Conservation (phyloP, 345 rosid species). For the Laguncularia racemosa region DNA sequence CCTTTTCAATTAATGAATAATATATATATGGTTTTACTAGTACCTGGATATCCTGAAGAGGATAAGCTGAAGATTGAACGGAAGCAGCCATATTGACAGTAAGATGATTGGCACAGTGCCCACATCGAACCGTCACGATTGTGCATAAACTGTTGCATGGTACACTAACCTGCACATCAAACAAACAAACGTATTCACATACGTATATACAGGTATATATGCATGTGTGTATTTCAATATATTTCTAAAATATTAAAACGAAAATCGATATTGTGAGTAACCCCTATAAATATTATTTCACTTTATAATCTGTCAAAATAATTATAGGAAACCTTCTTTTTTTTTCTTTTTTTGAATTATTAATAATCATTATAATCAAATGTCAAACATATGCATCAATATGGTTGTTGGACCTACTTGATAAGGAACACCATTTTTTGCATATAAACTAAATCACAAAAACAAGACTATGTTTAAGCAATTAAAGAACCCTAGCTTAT, state of each 20-base stretch:
- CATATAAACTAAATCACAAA: neutral
- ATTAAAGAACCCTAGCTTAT: neutral
- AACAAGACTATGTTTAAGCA: neutral
- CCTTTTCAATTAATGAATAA: too few species aligned
- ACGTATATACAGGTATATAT: constrained; percentile 10
- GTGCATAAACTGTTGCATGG: constrained; percentile 63
- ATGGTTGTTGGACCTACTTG: too few species aligned
- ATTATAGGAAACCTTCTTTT: too few species aligned
- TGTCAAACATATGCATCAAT: too few species aligned
- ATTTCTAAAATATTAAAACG: too few species aligned
- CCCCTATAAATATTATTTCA: too few species aligned
- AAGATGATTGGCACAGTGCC: constrained; percentile 84
- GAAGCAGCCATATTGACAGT: constrained; percentile 75
- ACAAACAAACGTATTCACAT: neutral
- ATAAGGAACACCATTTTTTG: too few species aligned
- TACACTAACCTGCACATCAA: constrained; percentile 67
- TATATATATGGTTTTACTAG: neutral
- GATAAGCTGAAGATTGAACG: constrained; percentile 31
- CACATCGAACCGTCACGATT: constrained; percentile 90
- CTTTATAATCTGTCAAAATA: too few species aligned
- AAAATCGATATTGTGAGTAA: too few species aligned
- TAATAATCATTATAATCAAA: too few species aligned
- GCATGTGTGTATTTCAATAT: too few species aligned
- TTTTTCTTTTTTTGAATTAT: too few species aligned
- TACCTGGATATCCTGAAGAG: constrained; percentile 58